These are phyloP conservation scores for Endocarpon pusillum DNA, from an alignment of 495 filamentous ascomycete species.

Conservation along the genomic window DNA sequence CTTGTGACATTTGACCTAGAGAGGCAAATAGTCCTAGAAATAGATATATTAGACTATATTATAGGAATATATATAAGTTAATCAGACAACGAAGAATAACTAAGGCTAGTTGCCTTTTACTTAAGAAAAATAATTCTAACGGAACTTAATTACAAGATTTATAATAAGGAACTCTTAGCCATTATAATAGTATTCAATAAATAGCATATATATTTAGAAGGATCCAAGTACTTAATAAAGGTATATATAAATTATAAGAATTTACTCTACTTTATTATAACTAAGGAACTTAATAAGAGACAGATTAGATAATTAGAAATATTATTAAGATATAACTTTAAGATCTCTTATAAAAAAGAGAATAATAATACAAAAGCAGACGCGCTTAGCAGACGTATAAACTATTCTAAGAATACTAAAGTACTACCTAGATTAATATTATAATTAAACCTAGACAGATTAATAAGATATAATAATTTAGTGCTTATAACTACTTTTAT, in stretches of 20 bases:
- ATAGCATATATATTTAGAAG: conserved; percentile 8
- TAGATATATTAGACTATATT: conserved; percentile 4
- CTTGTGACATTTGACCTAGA: conserved; percentile 5
- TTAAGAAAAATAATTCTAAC: conserved; percentile 5
- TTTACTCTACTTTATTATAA: conserved; percentile 4
- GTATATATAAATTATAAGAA: conserved; percentile 7
- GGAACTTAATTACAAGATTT: conserved; percentile 13
- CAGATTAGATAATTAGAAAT: neutral
- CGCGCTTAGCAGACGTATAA: neutral
- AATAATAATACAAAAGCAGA: neutral
- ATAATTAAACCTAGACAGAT: too few species aligned
- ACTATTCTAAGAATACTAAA: too few species aligned
- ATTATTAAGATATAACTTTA: conserved; percentile 1
- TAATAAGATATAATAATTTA: too few species aligned
- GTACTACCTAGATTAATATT: too few species aligned
- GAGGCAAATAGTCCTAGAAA: conserved; percentile 7
- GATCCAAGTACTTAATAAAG: neutral
- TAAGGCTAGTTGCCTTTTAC: conserved; percentile 6
- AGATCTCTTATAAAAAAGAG: neutral
- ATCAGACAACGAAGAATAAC: conserved; percentile 4
- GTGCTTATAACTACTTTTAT: too few species aligned
- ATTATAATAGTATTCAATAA: conserved; percentile 5
- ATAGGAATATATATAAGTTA: conserved; percentile 7
- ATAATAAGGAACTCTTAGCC: conserved; percentile 12
- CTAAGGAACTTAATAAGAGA: conserved; percentile 1